phyloP scores from a whole-genome alignment of 495 filamentous ascomycete genomes.

The Xylaria cubensis region DNA sequence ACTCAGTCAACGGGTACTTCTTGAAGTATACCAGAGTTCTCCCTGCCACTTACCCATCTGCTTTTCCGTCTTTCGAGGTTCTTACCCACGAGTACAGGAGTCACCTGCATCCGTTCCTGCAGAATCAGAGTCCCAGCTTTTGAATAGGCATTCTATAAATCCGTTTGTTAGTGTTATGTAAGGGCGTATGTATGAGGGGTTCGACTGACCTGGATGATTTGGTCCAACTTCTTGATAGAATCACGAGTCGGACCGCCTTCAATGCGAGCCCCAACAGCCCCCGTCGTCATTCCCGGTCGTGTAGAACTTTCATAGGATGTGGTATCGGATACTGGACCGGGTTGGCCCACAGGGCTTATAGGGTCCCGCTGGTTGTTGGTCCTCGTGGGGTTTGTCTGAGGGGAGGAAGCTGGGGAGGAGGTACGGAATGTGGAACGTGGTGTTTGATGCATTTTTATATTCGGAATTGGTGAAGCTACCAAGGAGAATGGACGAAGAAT shows the following conservation, averaged over 20 bases:
- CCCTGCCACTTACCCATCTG: conserved; percentile 80
- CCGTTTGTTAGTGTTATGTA: not conserved
- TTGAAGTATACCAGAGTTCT: conserved; percentile 22
- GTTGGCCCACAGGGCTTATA: conserved; percentile 43
- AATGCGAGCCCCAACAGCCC: conserved; percentile 51
- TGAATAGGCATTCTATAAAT: conserved; percentile 79
- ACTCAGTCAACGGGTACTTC: conserved; percentile 30
- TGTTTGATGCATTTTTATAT: conserved; percentile 77
- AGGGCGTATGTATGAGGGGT: not conserved
- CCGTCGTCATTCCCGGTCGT: conserved; percentile 42
- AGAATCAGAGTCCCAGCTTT: conserved; percentile 89
- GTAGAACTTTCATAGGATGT: conserved; percentile 45
- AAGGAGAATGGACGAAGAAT: not conserved
- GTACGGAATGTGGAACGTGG: conserved; percentile 71
- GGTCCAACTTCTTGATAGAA: conserved; percentile 77
- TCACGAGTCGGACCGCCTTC: conserved; percentile 62
- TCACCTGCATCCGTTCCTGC: conserved; percentile 74
- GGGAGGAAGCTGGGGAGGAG: conserved; percentile 69
- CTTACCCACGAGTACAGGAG: conserved; percentile 63
- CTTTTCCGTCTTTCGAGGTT: conserved; percentile 69
- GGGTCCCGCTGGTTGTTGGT: conserved; percentile 76
- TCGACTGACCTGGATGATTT: conserved; percentile 81
- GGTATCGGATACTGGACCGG: conserved; percentile 46
- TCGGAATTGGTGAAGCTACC: not conserved
- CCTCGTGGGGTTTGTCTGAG: conserved; percentile 69